Evolutionary conservation across 2,329 filamentous ascomycete genomes (phyloP).

Genomic region (Talaromyces piceae): DNA sequence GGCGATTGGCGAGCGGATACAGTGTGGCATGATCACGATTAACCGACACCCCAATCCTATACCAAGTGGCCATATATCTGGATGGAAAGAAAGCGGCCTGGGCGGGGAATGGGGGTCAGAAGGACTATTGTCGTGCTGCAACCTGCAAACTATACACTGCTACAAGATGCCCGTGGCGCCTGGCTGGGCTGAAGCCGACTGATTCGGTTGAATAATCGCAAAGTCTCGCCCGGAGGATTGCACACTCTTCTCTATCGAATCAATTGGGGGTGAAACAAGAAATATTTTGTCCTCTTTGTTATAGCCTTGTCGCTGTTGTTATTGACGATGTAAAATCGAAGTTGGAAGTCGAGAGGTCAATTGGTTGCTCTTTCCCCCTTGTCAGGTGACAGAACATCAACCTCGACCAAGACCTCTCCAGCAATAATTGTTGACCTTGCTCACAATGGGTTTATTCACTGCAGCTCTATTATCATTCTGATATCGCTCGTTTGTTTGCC

Average conservation of each 20-base stretch:
- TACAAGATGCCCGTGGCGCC: conserved; percentile 13
- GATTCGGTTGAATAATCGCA: not conserved
- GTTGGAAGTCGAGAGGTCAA: not conserved
- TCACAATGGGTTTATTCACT: not conserved
- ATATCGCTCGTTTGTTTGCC: not conserved
- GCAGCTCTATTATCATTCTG: not conserved
- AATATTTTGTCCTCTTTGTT: no score
- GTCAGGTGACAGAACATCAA: not conserved
- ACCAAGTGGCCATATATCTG: conserved; percentile 14
- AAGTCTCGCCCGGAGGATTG: no score
- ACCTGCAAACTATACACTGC: conserved; percentile 12
- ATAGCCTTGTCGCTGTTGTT: no score
- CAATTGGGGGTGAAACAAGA: no score
- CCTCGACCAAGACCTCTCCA: not conserved
- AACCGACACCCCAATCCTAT: conserved; percentile 21
- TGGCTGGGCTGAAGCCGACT: conserved; percentile 10
- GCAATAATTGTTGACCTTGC: not conserved
- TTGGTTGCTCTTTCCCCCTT: not conserved
- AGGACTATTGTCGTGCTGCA: conserved; percentile 18
- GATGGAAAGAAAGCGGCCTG: conserved; percentile 25
- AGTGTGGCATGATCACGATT: conserved; percentile 36
- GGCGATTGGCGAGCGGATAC: conserved; percentile 35
- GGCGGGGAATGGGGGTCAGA: conserved; percentile 21
- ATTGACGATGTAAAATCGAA: not conserved
- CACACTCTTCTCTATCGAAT: no score